A percentile compares a stretch with the other conserved stretches of the same genome.
Conservation (phyloP, 2,329 filamentous ascomycete species). For the Alternaria sp. region DNA sequence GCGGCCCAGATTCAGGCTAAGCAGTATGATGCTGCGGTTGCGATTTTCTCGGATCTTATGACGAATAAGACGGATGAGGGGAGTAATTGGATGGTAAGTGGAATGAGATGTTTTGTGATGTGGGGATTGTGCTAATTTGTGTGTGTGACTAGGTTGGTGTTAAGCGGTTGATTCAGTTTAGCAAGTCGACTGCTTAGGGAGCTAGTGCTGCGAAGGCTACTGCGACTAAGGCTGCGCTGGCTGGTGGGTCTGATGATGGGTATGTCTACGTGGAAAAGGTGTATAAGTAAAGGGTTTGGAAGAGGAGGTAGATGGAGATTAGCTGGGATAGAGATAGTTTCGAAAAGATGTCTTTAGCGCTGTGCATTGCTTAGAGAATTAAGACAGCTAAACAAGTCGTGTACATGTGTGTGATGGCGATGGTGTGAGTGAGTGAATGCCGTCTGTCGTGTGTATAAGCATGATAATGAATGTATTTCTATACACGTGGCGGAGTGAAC, state of each 20-base stretch:
- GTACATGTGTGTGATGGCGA: background rate
- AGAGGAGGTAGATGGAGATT: background rate
- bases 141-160: constrained; percentile 35
- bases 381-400: background rate
- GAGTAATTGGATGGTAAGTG: constrained; percentile 60
- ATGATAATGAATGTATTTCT: no score
- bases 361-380: background rate
- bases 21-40: constrained; percentile 54
- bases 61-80: constrained; percentile 57
- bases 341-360: background rate
- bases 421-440: no score
- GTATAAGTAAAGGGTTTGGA: background rate
- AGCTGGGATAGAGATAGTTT: background rate
- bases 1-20: constrained; percentile 47
- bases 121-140: no score
- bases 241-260: background rate
- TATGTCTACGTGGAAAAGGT: background rate
- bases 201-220: background rate
- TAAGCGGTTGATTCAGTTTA: constrained; percentile 48
- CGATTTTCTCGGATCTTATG: constrained; percentile 55
- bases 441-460: no score
- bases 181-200: constrained; percentile 37
- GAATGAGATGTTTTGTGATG: no score
- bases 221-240: background rate
- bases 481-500: background rate